Evolutionary conservation across 2,329 filamentous ascomycete species (phyloP).

Genomic region (Geosmithia flava): DNA sequence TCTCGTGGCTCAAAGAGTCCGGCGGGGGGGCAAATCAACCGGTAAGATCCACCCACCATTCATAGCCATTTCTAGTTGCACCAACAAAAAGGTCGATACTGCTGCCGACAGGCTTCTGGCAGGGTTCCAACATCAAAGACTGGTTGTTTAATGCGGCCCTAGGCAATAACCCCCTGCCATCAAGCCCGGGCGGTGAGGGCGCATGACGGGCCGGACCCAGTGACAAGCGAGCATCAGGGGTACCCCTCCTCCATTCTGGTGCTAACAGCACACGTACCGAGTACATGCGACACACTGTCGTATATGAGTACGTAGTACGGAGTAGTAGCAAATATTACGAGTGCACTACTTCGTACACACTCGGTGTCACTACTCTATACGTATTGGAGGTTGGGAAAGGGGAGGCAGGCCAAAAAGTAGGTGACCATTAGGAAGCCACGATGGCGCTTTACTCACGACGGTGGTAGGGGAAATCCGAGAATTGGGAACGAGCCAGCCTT

Average conservation of each 20-base stretch:
- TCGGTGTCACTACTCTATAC: too few relatives aligned
- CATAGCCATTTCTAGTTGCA: neutral
- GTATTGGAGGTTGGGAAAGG: too few relatives aligned
- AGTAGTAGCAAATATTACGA: neutral
- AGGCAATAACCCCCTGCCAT: neutral
- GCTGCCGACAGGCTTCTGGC: neutral
- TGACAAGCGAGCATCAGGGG: neutral
- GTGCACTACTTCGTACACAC: too few relatives aligned
- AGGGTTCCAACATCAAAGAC: neutral
- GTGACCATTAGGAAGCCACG: neutral
- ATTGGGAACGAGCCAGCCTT: neutral
- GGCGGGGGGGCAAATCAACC: neutral
- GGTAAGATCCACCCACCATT: neutral
- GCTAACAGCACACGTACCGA: neutral
- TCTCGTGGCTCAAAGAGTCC: neutral
- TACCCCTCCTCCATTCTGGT: neutral
- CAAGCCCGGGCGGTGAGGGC: neutral
- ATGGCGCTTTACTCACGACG: neutral
- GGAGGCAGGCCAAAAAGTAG: neutral
- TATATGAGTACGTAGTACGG: neutral
- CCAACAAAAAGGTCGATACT: neutral
- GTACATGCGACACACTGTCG: neutral
- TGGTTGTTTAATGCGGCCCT: neutral
- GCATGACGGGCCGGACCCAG: neutral
- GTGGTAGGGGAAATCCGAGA: neutral